Base-by-base conservation (phyloP, 2,329 filamentous ascomycete genomes). In the Aspergillus awamori region DNA sequence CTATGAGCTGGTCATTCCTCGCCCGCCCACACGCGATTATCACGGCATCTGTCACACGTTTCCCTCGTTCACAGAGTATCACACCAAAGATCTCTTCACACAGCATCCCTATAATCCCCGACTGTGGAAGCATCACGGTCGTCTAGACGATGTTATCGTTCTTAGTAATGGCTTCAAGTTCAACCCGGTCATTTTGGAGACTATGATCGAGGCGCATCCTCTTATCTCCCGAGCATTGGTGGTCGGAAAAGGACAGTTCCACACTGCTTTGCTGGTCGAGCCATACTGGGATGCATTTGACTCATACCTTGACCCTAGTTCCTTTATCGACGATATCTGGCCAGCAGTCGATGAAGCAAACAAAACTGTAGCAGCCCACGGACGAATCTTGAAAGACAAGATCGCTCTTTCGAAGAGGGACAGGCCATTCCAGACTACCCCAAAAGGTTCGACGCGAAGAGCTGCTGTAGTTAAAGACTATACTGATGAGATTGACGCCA, bases 101-200 rank as follows among this genome's bases (percentile, higher is more conserved):
- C 67, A 53, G 11, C 69, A 71, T 41, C 68, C 69, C 1, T 59
- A 57, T 4, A 68, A 67, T 13, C 49, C 62, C 5, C 58, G 55
- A 3, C 53, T 68, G 6, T 69, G 67, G 67, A 61, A 56, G 39
- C 65, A 62, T 22, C 47, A 65, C 17, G 58, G 77, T 75, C 69
- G 80, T 1, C 63, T 65, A 10, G 79, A 82, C 62, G 80, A 82
- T 64, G 69, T 79, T 1, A 68, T 60, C 38, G 62, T 64, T 22
- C 49, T 64, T 0, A 58, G 53, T 24, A 64, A 64, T 26, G 77
- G 77, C 1, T 73, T 78, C 53, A 82, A 81, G 62, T 71, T 78
- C 38, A 80, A 81, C 39, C 79, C 80, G 0, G 57, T 76, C 20
- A 45, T 13, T 3, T 2, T 60, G 26, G 47, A n/a, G 2, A 28